These are phyloP conservation scores for Buddleja alternifolia DNA, from an alignment of 257 asterid genomes.

Conservation along the genomic window DNA sequence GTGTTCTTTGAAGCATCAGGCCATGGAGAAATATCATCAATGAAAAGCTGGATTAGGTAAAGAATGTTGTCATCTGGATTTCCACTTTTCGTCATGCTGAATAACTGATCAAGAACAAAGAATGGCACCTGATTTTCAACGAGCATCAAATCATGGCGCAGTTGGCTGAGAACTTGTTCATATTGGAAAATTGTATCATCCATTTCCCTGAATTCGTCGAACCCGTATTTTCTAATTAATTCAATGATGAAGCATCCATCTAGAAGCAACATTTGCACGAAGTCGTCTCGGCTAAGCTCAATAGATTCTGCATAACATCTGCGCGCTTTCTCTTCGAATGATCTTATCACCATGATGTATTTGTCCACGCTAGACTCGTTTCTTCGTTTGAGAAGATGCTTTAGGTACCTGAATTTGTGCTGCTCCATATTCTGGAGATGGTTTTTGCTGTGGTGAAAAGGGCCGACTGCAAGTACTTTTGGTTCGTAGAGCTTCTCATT, in stretches of 20 bases:
- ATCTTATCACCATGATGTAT: conserved; percentile 30
- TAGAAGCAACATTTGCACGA: conserved; percentile 43
- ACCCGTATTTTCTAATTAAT: conserved; percentile 28
- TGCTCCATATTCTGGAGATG: conserved; percentile 38
- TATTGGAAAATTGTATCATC: conserved; percentile 31
- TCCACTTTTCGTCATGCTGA: conserved; percentile 36
- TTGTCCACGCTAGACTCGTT: conserved; percentile 22
- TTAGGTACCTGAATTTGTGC: conserved; percentile 40
- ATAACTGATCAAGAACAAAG: conserved; percentile 37
- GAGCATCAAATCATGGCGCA: conserved; percentile 38
- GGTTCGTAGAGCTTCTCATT: conserved; percentile 43
- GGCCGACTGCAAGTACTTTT: conserved; percentile 44
- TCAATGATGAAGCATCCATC: conserved; percentile 48
- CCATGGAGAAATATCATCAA: conserved; percentile 36
- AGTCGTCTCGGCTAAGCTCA: conserved; percentile 17
- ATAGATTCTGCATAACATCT: conserved; percentile 35
- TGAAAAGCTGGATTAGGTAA: conserved; percentile 27
- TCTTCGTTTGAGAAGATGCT: conserved; percentile 31
- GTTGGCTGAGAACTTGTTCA: conserved; percentile 18
- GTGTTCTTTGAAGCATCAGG: conserved; percentile 8
- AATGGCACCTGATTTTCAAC: conserved; percentile 55
- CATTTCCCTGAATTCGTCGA: conserved; percentile 9
- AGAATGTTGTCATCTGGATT: conserved; percentile 34
- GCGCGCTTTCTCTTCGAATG: conserved; percentile 31
- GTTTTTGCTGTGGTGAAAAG: conserved; percentile 37